Evolutionary conservation across 768 basidiomycete genomes (phyloP).

Genomic region (Lactifluus pinguis): DNA sequence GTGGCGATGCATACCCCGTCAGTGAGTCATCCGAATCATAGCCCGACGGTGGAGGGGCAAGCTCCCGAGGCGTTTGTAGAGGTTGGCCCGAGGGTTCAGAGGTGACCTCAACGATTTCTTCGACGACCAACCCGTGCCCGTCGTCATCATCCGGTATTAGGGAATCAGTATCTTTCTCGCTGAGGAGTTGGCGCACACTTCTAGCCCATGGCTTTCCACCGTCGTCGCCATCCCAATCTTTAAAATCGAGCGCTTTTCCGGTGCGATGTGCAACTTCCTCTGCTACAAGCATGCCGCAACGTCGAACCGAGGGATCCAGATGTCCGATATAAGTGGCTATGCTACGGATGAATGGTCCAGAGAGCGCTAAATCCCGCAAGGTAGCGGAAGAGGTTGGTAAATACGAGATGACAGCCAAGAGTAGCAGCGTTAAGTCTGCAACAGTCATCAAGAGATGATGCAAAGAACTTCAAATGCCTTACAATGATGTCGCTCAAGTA

Average conservation of each 20-base stretch:
- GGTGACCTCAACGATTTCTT: neutral
- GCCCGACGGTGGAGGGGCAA: constrained; percentile 20
- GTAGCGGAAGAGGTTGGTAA: constrained; percentile 42
- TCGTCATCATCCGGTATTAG: constrained; percentile 15
- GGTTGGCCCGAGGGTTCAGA: neutral
- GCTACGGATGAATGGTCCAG: constrained; percentile 54
- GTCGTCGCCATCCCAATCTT: constrained; percentile 73
- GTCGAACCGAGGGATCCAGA: constrained; percentile 62
- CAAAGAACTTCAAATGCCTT: constrained; percentile 25
- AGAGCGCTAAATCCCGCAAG: constrained; percentile 40
- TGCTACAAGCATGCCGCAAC: constrained; percentile 88
- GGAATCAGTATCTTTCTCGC: constrained; percentile 44
- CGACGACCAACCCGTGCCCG: neutral
- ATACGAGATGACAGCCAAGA: constrained; percentile 57
- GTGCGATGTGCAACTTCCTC: constrained; percentile 62
- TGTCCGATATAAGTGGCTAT: constrained; percentile 74
- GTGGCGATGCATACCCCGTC: constrained; percentile 63
- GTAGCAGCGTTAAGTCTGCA: constrained; percentile 62
- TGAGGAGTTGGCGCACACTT: constrained; percentile 45
- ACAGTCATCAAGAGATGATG: neutral
- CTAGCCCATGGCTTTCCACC: constrained; percentile 58
- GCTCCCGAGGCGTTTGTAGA: neutral
- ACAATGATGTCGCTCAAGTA: constrained; percentile 71
- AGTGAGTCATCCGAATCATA: constrained; percentile 79
- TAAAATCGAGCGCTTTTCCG: constrained; percentile 67